Base-by-base conservation (phyloP, 2,329 filamentous ascomycete species). In the Colletotrichum spinosum region DNA sequence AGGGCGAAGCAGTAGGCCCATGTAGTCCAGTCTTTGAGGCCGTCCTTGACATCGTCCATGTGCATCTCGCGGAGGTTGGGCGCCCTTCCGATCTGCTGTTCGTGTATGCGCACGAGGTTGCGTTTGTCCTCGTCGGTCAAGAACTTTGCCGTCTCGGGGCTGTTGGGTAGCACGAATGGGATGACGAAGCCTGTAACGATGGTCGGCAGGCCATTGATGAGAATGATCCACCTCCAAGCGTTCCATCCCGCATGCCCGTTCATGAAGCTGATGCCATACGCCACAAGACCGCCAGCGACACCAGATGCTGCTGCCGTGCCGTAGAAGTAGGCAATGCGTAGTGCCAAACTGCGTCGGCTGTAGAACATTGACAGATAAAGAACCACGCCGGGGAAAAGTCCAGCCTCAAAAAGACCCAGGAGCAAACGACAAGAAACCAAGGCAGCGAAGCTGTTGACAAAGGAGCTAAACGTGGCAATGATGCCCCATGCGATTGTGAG, bases 211-310 rank as follows among this genome's bases (percentile, higher is more conserved):
- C 89, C 89, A 72, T 83, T 78, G 45, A 88, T 73, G 58, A 87
- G 84, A 73, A 91, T 80, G 65, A 90, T 88, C 89, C 88, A 91
- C 52, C 89, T 77, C 89, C 89, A 91, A 1, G 86, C 89, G n/a
- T 79, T 74, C 65, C 84, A 80, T 2, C 87, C 88, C 0, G 78
- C 76, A 9, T 84, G 72, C 1, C 87, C 87, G 61, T 90, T 83
- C 81, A 91, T 88, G 70, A 85, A 85, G 0, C 86, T 86, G 65
- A 91, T 89, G 0, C 80, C 88, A 58, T 88, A 90, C 0, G 89
- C 89, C 1, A 92, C 80, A 0, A 92, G 79, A 0, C 89, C 89
- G 25, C 89, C 88, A 55, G 82, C 88, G 1, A 88, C 88, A 6
- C 89, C 89, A 0, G 88, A 86, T 1, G 90, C 75, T 0, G 89